A percentile compares a stretch with the other conserved stretches of the same genome.
These are phyloP conservation scores for Trichosporon asahii DNA, from an alignment of 1,284 basidiomycete genomes.

Conservation along the genomic window DNA sequence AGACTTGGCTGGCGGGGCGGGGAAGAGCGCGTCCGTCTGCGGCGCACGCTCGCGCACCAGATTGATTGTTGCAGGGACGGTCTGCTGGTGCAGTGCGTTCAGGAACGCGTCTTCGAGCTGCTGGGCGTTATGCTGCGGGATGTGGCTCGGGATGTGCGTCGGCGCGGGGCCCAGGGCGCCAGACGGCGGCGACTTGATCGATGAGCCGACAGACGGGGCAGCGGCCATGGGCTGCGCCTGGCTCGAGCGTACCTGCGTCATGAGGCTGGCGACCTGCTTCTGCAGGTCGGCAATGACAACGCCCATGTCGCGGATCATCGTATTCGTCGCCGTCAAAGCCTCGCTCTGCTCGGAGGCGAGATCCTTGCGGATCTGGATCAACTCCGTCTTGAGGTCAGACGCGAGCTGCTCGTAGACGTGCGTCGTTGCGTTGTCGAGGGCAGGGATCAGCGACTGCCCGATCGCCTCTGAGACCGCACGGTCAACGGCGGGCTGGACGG, in stretches of 20 bases:
- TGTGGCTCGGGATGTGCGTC: conserved; percentile 13
- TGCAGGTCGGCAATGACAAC: conserved; percentile 30
- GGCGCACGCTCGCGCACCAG: conserved; percentile 29
- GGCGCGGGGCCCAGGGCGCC: conserved; percentile 1
- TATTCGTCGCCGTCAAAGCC: conserved; percentile 21
- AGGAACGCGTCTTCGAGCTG: conserved; percentile 40
- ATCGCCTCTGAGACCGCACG: conserved; percentile 32
- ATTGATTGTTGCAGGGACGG: conserved; percentile 25
- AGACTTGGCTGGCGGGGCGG: conserved; percentile 16
- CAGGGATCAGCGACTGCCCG: conserved; percentile 32
- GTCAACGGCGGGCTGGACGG: conserved; percentile 35
- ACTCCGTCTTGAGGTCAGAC: conserved; percentile 39
- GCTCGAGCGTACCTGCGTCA: conserved; percentile 26
- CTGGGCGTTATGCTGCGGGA: not conserved
- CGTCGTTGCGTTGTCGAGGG: conserved; percentile 24
- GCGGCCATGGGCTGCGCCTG: conserved; percentile 1
- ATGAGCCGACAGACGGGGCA: not conserved
- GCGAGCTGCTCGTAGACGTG: conserved; percentile 34
- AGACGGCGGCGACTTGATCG: conserved; percentile 12
- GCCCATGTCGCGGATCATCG: conserved; percentile 26
- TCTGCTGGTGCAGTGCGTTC: conserved; percentile 25
- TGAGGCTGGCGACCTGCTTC: conserved; percentile 30
- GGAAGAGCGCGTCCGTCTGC: conserved; percentile 27
- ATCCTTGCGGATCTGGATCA: conserved; percentile 38
- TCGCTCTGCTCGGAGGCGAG: conserved; percentile 24